Evolutionary conservation across 2,329 filamentous ascomycete genomes (phyloP).

Genomic region (Malbranchea zuffiana): DNA sequence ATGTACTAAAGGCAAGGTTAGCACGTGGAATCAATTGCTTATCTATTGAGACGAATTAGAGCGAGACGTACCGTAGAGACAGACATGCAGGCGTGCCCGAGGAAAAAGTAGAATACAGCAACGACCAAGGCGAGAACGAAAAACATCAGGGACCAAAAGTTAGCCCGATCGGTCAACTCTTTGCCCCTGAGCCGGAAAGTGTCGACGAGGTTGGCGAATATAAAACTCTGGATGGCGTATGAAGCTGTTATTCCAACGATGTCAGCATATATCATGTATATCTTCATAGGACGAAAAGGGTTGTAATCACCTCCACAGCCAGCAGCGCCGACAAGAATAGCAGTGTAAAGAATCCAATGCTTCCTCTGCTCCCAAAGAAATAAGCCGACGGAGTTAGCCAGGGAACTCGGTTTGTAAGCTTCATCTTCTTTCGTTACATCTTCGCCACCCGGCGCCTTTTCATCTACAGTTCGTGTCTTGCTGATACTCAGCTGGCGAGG

Average conservation of each 20-base stretch:
- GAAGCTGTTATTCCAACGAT: conserved; percentile 16
- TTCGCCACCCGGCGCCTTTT: not conserved
- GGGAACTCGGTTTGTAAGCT: conserved; percentile 11
- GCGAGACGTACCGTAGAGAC: conserved; percentile 33
- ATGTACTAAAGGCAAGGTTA: conserved; percentile 23
- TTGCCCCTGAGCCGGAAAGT: conserved; percentile 37
- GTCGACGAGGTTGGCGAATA: conserved; percentile 41
- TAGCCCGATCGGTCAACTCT: conserved; percentile 31
- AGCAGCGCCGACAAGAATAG: conserved; percentile 19
- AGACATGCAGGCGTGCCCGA: conserved; percentile 38
- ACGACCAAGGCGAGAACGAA: conserved; percentile 43
- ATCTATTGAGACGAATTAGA: conserved; percentile 13
- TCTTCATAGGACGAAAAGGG: not conserved
- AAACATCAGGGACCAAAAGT: conserved; percentile 48
- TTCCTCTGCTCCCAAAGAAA: conserved; percentile 26
- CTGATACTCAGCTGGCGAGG: conserved; percentile 1
- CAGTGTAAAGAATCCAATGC: conserved; percentile 22
- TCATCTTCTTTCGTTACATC: conserved; percentile 8
- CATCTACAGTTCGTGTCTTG: conserved; percentile 3
- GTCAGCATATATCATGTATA: not conserved
- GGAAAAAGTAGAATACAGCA: conserved; percentile 33
- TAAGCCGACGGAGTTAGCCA: conserved; percentile 17
- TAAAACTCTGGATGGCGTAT: conserved; percentile 29
- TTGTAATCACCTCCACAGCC: conserved; percentile 22
- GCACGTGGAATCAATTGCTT: conserved; percentile 11